Base-by-base conservation (phyloP, 129 eudicot genomes). In the Ambrosia trifida region DNA sequence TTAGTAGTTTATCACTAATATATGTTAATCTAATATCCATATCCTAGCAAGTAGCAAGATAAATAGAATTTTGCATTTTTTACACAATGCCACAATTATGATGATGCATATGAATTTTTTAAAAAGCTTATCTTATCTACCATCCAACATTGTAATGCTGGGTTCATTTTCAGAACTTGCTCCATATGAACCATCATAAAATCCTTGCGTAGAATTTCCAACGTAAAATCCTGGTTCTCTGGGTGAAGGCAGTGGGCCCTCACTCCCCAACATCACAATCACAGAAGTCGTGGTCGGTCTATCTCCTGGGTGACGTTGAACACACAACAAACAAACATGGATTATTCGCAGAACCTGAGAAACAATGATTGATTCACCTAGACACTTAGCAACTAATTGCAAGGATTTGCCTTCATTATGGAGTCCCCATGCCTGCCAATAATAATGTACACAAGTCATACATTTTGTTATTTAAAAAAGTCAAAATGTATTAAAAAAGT, bases 301-400 rank as follows among this genome's bases (percentile, higher is more conserved):
- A 71, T 83, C 83, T 35, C 75, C 79, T 6, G 83, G 81, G 40
- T 76, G 12, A 69, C 69, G 72, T 75, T 79, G 83, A 69, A 83
- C 87, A 51, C 83, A 83, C 35, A 83, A 49, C 49, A 83, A 73
- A 59, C 81, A 73, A 11, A 83, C 71, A 2, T 83, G 83, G 44
- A 83, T 79, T 19, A 72, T 70, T 28, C 76, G 49, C 60, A 18
- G 38, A 35, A 79, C 76, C 49, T 78, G 75, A 57, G 30, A 47
- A 2, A 40, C 10, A 17, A 57, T 12, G 32, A 68, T 13, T 19
- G 72, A 78, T 41, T 78, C 77, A 49, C 3, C 28, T 56, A 68
- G 16, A 7, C 69, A 28, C 44, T 31, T 64, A 2, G 69, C 61
- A 19, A 78, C 77, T 24, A 82, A 58, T 54, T 82, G 77, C 64